These are phyloP conservation scores for Mortierella sp. DNA, from an alignment of 371 early-diverging fungal genomes.

Conservation along the genomic window DNA sequence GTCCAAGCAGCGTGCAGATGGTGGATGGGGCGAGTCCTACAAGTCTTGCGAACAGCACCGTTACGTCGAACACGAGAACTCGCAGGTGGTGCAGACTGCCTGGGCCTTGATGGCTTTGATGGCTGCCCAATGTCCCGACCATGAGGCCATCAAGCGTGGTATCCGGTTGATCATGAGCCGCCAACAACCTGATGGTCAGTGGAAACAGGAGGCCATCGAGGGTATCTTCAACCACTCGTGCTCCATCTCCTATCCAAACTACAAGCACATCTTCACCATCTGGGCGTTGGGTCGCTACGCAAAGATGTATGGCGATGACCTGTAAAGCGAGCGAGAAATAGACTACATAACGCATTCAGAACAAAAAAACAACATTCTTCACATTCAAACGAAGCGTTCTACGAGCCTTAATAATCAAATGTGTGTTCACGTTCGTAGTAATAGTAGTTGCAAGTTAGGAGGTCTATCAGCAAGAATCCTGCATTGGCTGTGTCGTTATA, in stretches of 20 bases:
- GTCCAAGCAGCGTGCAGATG: slow-evolving; percentile 87
- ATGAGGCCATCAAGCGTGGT: slow-evolving; percentile 79
- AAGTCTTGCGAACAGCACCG: slow-evolving; percentile 82
- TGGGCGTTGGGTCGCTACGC: slow-evolving; percentile 96
- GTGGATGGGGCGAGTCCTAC: slow-evolving; percentile 98
- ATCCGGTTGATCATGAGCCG: slow-evolving; percentile 84
- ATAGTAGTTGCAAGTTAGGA: too few relatives aligned
- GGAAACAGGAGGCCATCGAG: slow-evolving; percentile 96
- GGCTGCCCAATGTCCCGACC: slow-evolving; percentile 88
- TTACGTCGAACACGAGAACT: slow-evolving; percentile 71
- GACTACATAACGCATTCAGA: too few relatives aligned
- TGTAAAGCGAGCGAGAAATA: not conserved
- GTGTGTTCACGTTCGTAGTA: too few relatives aligned
- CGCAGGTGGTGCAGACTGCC: slow-evolving; percentile 94
- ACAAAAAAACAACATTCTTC: too few relatives aligned
- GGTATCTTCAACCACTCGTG: slow-evolving; percentile 97
- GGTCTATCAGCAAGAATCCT: too few relatives aligned
- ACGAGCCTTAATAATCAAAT: too few relatives aligned
- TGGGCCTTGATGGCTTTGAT: slow-evolving; percentile 90
- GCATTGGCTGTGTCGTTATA: too few relatives aligned
- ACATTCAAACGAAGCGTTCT: too few relatives aligned
- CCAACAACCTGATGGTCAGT: slow-evolving; percentile 92
- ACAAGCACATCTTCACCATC: slow-evolving; percentile 78
- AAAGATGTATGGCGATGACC: slow-evolving; percentile 25
- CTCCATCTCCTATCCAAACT: slow-evolving; percentile 83